Evolutionary conservation across 352 stramenopile genomes (phyloP).

Genomic region (Peronosclerospora sorghi): DNA sequence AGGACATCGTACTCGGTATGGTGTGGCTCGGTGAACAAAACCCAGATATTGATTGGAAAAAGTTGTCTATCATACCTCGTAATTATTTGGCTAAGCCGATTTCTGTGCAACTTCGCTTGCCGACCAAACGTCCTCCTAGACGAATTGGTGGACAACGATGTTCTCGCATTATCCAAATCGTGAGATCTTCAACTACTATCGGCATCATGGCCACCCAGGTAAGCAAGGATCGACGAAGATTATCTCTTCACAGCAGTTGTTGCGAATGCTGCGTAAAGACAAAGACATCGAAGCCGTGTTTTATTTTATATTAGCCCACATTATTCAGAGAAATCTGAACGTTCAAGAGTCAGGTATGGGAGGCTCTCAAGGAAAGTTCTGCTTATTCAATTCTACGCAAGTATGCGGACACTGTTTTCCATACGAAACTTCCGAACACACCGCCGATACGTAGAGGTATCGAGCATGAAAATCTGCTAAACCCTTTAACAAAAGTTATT

Average conservation of each 20-base stretch:
- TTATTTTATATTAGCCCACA: not conserved
- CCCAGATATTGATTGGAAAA: not conserved
- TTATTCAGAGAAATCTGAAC: constrained; percentile 1
- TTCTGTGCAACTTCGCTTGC: not conserved
- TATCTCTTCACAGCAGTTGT: not conserved
- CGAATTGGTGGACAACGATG: not conserved
- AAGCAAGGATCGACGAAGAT: not conserved
- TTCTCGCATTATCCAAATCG: not conserved
- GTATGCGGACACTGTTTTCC: not conserved
- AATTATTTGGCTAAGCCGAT: too few species aligned
- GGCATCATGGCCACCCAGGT: not conserved
- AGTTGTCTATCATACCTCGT: not conserved
- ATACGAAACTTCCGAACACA: not conserved
- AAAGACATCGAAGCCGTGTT: not conserved
- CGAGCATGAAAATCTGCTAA: constrained; percentile 1
- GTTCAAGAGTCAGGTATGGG: constrained; percentile 5
- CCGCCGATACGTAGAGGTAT: constrained; percentile 1
- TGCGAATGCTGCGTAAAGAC: not conserved
- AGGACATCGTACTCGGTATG: not conserved
- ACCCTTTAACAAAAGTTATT: not conserved
- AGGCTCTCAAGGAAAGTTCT: not conserved
- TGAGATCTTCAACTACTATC: constrained; percentile 1
- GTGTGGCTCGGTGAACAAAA: not conserved
- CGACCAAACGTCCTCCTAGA: not conserved
- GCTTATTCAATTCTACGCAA: not conserved